A percentile compares a stretch with the other conserved stretches of the same genome.
Conservation (phyloP, 345 rosid genomes). For the Diplotaxis tenuifolia region DNA sequence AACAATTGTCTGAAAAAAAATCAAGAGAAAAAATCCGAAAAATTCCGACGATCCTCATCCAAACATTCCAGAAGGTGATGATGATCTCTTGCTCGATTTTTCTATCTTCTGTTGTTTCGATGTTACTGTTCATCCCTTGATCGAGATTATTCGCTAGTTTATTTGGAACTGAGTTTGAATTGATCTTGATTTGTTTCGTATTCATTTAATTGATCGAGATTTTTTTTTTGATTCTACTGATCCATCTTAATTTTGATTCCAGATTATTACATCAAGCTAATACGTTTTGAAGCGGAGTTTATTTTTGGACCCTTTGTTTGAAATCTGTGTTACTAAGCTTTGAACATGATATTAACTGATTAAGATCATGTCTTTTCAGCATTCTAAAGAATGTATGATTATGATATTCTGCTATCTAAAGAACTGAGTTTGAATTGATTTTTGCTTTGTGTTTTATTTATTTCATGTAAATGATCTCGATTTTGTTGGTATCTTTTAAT, state of each 20-base stretch:
- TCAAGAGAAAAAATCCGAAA: not conserved
- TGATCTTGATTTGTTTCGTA: slow-evolving; percentile 12
- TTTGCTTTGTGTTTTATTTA: slow-evolving; percentile 10
- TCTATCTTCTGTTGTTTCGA: not conserved
- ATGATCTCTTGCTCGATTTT: not conserved
- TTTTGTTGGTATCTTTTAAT: not conserved
- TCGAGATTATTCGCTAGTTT: not conserved
- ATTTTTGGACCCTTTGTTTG: not conserved
- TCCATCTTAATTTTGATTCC: not conserved
- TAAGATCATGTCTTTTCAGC: not conserved
- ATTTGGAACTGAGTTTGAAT: not conserved
- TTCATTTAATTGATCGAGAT: slow-evolving; percentile 17
- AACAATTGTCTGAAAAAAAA: slow-evolving; percentile 23
- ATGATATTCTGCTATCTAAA: not conserved
- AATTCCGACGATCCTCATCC: not conserved
- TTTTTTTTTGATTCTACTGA: not conserved
- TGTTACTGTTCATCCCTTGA: slow-evolving; percentile 15
- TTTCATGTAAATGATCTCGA: slow-evolving; percentile 14
- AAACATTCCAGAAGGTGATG: slow-evolving; percentile 23
- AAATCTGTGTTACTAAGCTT: slow-evolving; percentile 8
- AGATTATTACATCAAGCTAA: not conserved
- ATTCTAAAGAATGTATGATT: not conserved
- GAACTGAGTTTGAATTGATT: slow-evolving; percentile 4
- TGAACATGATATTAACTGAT: not conserved
- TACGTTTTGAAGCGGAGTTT: not conserved